These are phyloP conservation scores for Harringtonia aguacate DNA, from an alignment of 2,329 filamentous ascomycete species.

Conservation along the genomic window DNA sequence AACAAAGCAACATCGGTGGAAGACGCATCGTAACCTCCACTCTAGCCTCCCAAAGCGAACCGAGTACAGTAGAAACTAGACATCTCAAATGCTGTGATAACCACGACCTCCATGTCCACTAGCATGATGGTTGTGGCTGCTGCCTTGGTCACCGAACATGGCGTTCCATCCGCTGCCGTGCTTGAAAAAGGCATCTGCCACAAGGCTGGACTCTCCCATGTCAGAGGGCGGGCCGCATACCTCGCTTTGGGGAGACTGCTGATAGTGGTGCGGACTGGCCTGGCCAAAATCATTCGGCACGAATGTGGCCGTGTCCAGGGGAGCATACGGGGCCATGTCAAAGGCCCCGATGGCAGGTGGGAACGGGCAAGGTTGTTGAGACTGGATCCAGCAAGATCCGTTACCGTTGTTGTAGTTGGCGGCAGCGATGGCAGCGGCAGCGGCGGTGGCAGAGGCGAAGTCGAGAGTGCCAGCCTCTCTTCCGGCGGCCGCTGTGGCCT, in stretches of 20 bases:
- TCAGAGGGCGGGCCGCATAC: background rate
- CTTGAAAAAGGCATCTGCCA: conserved; percentile 1
- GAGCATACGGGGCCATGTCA: background rate
- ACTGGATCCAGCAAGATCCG: conserved; percentile 1
- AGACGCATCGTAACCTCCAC: no score
- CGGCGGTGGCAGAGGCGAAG: conserved; percentile 12
- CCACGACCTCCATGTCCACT: background rate
- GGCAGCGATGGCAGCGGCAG: background rate
- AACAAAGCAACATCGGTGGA: no score
- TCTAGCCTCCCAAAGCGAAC: background rate
- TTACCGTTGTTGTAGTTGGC: background rate
- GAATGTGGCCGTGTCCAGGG: background rate
- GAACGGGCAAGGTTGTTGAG: background rate
- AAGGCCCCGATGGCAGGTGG: conserved; percentile 2
- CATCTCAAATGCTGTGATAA: background rate
- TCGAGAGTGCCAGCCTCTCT: conserved; percentile 14
- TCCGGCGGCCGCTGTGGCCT: conserved; percentile 12
- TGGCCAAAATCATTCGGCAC: background rate
- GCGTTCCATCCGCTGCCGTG: conserved; percentile 3
- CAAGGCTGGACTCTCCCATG: background rate
- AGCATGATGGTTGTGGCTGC: background rate
- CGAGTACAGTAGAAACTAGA: background rate
- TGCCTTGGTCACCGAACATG: background rate
- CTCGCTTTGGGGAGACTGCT: background rate
- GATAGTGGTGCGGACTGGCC: background rate